A percentile compares a stretch with the other conserved stretches of the same genome.
Conservation (phyloP, 805 yeast genomes). For the Spathaspora arborariae region DNA sequence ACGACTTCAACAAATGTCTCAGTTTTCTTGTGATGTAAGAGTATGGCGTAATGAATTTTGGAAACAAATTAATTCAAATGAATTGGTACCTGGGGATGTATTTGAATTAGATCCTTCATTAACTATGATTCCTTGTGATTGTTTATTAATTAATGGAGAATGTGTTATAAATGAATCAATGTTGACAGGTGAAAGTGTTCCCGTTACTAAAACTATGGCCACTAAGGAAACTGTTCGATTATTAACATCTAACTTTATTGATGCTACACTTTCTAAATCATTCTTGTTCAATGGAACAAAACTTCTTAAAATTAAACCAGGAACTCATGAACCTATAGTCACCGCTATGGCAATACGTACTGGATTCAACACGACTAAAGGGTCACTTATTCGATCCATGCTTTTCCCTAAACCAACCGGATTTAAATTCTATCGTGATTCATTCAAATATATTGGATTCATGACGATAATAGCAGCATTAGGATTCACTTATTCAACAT, state of each 20-base stretch:
- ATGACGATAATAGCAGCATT: conserved; percentile 81
- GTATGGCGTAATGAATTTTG: conserved; percentile 92
- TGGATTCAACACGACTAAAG: conserved; percentile 94
- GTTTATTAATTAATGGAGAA: conserved; percentile 82
- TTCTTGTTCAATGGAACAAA: conserved; percentile 87
- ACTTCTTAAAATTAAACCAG: conserved; percentile 74
- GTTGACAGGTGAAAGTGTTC: conserved; percentile 98
- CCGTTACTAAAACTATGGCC: conserved; percentile 80
- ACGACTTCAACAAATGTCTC: conserved; percentile 70
- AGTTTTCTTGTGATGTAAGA: conserved; percentile 74
- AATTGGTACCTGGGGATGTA: conserved; percentile 93
- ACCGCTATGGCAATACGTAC: conserved; percentile 84
- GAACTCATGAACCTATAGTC: conserved; percentile 64
- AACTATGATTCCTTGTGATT: conserved; percentile 79
- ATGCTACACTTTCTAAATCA: conserved; percentile 66
- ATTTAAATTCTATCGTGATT: conserved; percentile 89
- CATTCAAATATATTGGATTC: conserved; percentile 92
- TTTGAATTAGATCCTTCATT: conserved; percentile 88
- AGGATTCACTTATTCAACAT: conserved; percentile 82
- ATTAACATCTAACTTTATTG: conserved; percentile 57
- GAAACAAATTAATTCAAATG: conserved; percentile 73
- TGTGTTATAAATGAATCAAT: conserved; percentile 96
- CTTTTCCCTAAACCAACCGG: conserved; percentile 92
- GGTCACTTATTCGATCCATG: conserved; percentile 92
- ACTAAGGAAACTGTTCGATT: conserved; percentile 55